Evolutionary conservation across 768 basidiomycete species (phyloP).

Genomic region (Serendipita sp.): DNA sequence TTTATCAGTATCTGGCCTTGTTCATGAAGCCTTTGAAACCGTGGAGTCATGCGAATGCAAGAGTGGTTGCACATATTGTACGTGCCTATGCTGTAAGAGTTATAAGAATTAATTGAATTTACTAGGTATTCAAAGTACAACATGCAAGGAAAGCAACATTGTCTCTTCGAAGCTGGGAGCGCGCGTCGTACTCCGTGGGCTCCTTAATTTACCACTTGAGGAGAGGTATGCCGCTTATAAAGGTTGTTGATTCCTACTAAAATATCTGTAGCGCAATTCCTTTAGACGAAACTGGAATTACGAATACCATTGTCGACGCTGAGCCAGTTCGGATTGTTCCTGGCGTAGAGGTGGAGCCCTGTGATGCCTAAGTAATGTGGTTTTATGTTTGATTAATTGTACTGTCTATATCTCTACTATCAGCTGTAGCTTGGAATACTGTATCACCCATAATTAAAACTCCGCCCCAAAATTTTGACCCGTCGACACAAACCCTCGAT

Average conservation of each 20-base stretch:
- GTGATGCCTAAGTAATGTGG: not conserved
- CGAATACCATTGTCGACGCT: slow-evolving; percentile 9
- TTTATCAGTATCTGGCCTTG: slow-evolving; percentile 33
- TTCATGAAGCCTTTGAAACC: slow-evolving; percentile 39
- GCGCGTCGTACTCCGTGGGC: slow-evolving; percentile 39
- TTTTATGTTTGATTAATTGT: too few species aligned
- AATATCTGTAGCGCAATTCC: slow-evolving; percentile 12
- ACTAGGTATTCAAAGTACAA: slow-evolving; percentile 47
- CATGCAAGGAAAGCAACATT: slow-evolving; percentile 55
- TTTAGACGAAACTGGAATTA: slow-evolving; percentile 5
- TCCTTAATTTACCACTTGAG: slow-evolving; percentile 31
- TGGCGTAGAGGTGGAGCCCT: not conserved
- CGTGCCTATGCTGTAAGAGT: slow-evolving; percentile 11
- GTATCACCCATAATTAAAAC: too few species aligned
- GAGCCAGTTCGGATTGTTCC: slow-evolving; percentile 6
- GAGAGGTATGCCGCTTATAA: slow-evolving; percentile 8
- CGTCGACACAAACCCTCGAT: too few species aligned
- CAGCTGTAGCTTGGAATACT: too few species aligned
- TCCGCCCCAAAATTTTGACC: too few species aligned
- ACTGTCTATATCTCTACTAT: too few species aligned
- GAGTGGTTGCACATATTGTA: slow-evolving; percentile 58
- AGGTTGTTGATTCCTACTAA: too few species aligned
- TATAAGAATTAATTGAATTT: not conserved
- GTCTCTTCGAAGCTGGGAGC: slow-evolving; percentile 68
- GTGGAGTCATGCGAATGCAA: slow-evolving; percentile 49